Base-by-base conservation (phyloP, 2,329 filamentous ascomycete genomes). In the Talaromyces sp. region DNA sequence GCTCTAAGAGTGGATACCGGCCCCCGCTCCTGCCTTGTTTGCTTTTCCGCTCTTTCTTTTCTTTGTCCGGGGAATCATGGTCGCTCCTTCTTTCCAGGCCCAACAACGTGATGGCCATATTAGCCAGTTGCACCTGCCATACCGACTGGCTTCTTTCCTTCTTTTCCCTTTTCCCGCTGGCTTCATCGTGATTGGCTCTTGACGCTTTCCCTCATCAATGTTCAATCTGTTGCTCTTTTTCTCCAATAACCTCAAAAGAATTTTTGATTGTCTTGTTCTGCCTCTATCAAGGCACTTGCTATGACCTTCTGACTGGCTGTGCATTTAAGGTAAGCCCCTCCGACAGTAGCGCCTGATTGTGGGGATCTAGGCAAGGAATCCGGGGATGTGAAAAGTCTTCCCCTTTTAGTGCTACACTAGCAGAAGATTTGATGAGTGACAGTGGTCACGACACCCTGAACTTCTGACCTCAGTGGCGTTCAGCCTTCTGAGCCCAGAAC, bases 41-140 rank as follows among this genome's bases (percentile, higher is more conserved):
- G n/a, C 21, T 25, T 31, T 17, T 13, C 22, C 8, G 28, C 17
- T 48, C 45, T 35, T 48, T 48, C 45, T 48, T 35, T 48, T 48
- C 45, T 48, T 48, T 48, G 45, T 46, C 45, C 28, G 43, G 43
- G 43, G 43, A 17, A 46, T 17, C 25, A 33, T n/a, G 28, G 28
- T 48, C 28, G 28, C 7, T 48, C 28, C 45, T 35, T 48, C 45
- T n/a, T 48, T 21, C 22, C 43, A 46, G 43, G 31, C 22, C n/a
- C n/a, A 9, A 28, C 25, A 28, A 28, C 25, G 7, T 7, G 25
- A 28, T 28, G 25, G 25, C 25, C 50, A 41, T n/a, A n/a, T n/a
- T n/a, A n/a, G 35, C 15, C 50, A 41, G 36, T 33, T 22, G 37
- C 53, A 46, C n/a, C 40, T 55, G 40, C 53, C n/a, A 54, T 54